Evolutionary conservation across 768 basidiomycete genomes (phyloP).

Genomic region (Calocybe cyanea): DNA sequence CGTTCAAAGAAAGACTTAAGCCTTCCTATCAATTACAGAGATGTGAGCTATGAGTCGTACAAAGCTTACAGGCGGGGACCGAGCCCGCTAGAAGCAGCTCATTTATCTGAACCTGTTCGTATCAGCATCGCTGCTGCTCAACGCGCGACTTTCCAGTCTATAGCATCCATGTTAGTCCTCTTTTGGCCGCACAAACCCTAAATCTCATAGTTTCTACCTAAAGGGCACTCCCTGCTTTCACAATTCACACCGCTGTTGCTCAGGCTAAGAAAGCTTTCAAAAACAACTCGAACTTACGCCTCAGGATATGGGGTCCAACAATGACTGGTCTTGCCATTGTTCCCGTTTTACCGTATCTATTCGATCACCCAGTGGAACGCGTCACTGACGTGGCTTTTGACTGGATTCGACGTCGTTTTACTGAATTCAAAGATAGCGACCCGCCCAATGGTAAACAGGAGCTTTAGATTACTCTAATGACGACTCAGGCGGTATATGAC

Average conservation of each 20-base stretch:
- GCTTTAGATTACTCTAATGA: slow-evolving; percentile 1
- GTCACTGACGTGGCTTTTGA: slow-evolving; percentile 66
- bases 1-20: not conserved
- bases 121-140: slow-evolving; percentile 69
- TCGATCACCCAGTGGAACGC: slow-evolving; percentile 76
- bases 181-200: slow-evolving; percentile 6
- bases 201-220: slow-evolving; percentile 7
- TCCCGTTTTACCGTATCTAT: slow-evolving; percentile 71
- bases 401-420: slow-evolving; percentile 59
- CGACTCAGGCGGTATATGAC: no score
- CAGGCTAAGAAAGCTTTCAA: slow-evolving; percentile 67
- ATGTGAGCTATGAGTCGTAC: slow-evolving; percentile 79
- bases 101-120: slow-evolving; percentile 68
- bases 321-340: slow-evolving; percentile 69
- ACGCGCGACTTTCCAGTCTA: slow-evolving; percentile 74
- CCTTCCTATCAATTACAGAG: slow-evolving; percentile 30
- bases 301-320: slow-evolving; percentile 76
- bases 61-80: slow-evolving; percentile 71
- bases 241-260: slow-evolving; percentile 78
- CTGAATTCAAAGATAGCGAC: slow-evolving; percentile 30
- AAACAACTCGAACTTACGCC: slow-evolving; percentile 50
- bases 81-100: slow-evolving; percentile 57
- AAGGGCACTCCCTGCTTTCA: slow-evolving; percentile 81
- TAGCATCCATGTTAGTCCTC: slow-evolving; percentile 70
- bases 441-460: slow-evolving; percentile 12